Percentiles rank a stretch among this genome's conserved stretches.
phyloP scores from a whole-genome alignment of 805 yeast genomes.

The Sugiyamaella qingdaonensis region DNA sequence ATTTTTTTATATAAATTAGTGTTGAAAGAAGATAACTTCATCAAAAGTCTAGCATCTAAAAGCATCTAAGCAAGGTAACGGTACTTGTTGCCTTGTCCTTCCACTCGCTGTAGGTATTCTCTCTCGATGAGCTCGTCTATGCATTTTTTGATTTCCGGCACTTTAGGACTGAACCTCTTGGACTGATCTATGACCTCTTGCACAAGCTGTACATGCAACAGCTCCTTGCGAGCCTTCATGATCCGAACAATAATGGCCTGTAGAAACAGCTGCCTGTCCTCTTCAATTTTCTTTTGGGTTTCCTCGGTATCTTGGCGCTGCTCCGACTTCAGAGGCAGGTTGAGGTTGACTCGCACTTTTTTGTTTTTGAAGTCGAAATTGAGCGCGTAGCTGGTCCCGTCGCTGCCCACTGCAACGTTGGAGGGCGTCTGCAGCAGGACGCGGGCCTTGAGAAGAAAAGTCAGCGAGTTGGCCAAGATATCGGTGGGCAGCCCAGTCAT shows the following conservation, averaged over 20 bases:
- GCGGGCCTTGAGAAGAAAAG: conserved; percentile 75
- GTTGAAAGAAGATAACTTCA: neutral
- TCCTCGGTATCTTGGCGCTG: conserved; percentile 67
- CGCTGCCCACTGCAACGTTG: conserved; percentile 46
- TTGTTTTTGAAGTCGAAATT: conserved; percentile 82
- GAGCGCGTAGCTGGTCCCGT: conserved; percentile 60
- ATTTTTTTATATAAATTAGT: neutral
- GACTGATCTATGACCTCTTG: conserved; percentile 88
- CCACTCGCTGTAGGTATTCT: conserved; percentile 76
- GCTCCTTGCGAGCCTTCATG: conserved; percentile 86
- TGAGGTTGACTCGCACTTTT: conserved; percentile 76
- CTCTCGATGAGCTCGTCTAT: conserved; percentile 81
- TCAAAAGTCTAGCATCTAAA: neutral
- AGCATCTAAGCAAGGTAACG: neutral
- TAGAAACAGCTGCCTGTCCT: conserved; percentile 77
- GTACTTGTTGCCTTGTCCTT: conserved; percentile 47
- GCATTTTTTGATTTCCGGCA: conserved; percentile 80
- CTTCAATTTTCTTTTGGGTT: conserved; percentile 75
- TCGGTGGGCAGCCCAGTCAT: conserved; percentile 64
- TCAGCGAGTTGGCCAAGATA: conserved; percentile 67
- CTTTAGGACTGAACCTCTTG: conserved; percentile 78
- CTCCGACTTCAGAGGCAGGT: conserved; percentile 52
- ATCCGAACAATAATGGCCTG: conserved; percentile 94
- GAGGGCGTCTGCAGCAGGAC: conserved; percentile 64
- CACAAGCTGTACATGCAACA: conserved; percentile 74